Conservation (phyloP, 75 land plant genomes). For the Larix kaempferi region DNA sequence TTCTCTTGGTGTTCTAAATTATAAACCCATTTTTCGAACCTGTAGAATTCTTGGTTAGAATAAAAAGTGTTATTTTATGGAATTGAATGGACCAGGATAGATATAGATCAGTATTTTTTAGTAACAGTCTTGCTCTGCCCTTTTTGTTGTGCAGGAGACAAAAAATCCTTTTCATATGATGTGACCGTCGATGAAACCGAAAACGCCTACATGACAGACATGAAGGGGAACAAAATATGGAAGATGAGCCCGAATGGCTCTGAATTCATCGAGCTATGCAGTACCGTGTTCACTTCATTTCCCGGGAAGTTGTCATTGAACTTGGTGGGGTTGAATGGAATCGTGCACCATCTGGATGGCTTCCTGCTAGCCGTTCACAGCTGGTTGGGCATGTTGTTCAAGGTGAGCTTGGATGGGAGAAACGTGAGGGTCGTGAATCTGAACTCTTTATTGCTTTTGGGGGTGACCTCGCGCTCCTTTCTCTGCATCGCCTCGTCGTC, state of each 20-base stretch:
- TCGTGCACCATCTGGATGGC: conserved; percentile 65
- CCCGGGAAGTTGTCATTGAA: conserved; percentile 28
- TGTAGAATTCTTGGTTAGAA: too few species aligned
- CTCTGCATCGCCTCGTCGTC: conserved; percentile 48
- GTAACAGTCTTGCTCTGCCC: not conserved
- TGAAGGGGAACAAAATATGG: conserved; percentile 51
- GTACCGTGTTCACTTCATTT: conserved; percentile 25
- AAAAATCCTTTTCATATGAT: conserved; percentile 51
- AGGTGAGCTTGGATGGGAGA: conserved; percentile 21
- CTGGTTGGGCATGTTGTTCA: conserved; percentile 31
- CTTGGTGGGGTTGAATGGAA: conserved; percentile 59
- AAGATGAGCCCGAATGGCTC: conserved; percentile 48
- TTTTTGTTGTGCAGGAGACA: conserved; percentile 29
- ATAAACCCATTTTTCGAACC: too few species aligned
- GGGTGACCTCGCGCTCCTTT: conserved; percentile 60
- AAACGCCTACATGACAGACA: conserved; percentile 66
- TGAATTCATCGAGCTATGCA: conserved; percentile 19
- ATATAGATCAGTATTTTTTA: too few species aligned
- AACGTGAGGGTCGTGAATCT: conserved; percentile 28
- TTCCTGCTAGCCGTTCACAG: conserved; percentile 58
- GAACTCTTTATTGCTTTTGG: conserved; percentile 26
- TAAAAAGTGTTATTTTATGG: too few species aligned
- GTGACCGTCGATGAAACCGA: conserved; percentile 64
- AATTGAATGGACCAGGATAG: too few species aligned
- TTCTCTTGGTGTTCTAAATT: too few species aligned